Evolutionary conservation across 1,139 yeast genomes (phyloP).

Genomic region (Ashbya aceris): DNA sequence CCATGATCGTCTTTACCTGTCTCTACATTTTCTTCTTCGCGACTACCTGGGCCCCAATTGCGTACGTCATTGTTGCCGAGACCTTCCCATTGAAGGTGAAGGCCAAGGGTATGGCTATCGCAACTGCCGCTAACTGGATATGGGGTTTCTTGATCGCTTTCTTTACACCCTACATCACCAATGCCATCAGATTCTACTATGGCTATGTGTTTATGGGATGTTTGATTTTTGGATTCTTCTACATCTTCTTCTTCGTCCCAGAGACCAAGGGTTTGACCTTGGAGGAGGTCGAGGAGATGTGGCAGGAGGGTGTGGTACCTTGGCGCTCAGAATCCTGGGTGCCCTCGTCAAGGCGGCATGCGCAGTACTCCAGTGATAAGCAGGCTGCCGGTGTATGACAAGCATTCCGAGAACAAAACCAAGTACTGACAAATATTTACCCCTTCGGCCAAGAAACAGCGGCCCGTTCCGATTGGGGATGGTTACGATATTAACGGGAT

Average conservation of each 20-base stretch:
- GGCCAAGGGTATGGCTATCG: constrained; percentile 66
- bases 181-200: constrained; percentile 43
- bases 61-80: constrained; percentile 66
- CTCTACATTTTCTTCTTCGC: constrained; percentile 71
- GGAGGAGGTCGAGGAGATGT: constrained; percentile 46
- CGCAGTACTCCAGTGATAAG: too few species aligned
- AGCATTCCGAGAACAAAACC: too few species aligned
- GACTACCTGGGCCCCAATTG: constrained; percentile 78
- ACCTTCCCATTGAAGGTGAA: constrained; percentile 67
- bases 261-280: constrained; percentile 66
- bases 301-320: too few species aligned
- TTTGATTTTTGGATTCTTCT: constrained; percentile 43
- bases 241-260: constrained; percentile 51
- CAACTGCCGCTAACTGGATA: constrained; percentile 66
- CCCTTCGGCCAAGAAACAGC: too few species aligned
- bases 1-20: constrained; percentile 68
- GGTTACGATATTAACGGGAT: too few species aligned
- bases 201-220: constrained; percentile 71
- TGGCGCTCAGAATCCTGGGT: too few species aligned
- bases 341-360: too few species aligned
- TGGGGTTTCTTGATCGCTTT: constrained; percentile 67
- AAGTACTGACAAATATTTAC: too few species aligned
- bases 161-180: constrained; percentile 59
- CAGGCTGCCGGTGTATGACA: too few species aligned
- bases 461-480: too few species aligned